Evolutionary conservation across 2,329 filamentous ascomycete genomes (phyloP), one percentile per base, ranked within the genome.

Genomic region (Raffaelea ambrosiae): DNA sequence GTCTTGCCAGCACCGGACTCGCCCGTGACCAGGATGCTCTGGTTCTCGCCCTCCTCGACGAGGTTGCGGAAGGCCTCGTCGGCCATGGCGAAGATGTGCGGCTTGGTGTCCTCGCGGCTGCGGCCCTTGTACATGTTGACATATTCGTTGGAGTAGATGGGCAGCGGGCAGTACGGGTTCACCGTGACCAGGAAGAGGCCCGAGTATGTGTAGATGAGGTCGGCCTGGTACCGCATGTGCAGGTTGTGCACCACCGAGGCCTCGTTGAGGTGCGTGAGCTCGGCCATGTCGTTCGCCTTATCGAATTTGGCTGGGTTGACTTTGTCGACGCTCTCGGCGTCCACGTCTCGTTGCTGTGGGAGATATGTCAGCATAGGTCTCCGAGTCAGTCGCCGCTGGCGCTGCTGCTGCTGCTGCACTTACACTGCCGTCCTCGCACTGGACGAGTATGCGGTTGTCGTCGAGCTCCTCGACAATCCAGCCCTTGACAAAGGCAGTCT

Each of bases 231-330:
- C 66, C 93, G 77, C 74, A 88, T 91, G 57, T 95, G 86, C 49
- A 98, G 77, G 62, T 98, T 98, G 69, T 98, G 90, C 45, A 98
- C 90, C 45, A 98, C 93, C 0, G 93, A 97, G 20, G 91, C 87
- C 69, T 98, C 93, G 67, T 98, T 98, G 54, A 98, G 73, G 66
- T 98, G 93, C 5, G 93, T 98, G 61, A 98, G 77, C 65, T 98
- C 93, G 21, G 94, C 93, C 93, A 98, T 98, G 66, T 98, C 94
- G 69, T 94, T 89, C 54, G 91, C 91, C 68, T 96, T 98, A 77
- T 98, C 93, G 69, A 98, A 98, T 65, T 98, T 98, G 60, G 91
- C 91, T 42, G 93, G 93, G 67, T 98, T 98, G 71, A 98, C 94
- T 68, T 96, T 97, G 74, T 98, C 94, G 56, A 96, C 89, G 58